Conservation (phyloP, 2,329 filamentous ascomycete species). For the Apiospora rasikravindrae region DNA sequence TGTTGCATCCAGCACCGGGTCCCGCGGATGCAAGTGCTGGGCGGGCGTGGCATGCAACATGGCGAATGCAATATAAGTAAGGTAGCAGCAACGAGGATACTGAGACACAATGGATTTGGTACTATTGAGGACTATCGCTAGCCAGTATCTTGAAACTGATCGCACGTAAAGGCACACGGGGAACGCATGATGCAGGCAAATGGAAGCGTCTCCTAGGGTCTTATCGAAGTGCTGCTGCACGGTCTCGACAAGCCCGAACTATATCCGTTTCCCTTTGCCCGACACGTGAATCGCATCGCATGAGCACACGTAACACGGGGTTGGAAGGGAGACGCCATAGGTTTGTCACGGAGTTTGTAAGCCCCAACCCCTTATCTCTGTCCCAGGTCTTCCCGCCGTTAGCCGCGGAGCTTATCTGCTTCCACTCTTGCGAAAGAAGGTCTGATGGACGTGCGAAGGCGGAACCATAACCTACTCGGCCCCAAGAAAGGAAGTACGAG, state of each 20-base stretch:
- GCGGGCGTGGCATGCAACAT: neutral
- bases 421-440: neutral
- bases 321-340: neutral
- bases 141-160: neutral
- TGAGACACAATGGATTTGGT: neutral
- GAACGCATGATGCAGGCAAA: neutral
- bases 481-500: neutral
- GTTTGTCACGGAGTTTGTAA: neutral
- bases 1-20: neutral
- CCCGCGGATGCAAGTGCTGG: neutral
- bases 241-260: neutral
- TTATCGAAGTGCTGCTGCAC: neutral
- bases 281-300: neutral
- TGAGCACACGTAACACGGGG: neutral
- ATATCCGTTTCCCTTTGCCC: neutral
- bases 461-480: neutral
- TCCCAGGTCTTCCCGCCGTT: neutral
- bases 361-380: neutral
- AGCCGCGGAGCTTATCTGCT: neutral
- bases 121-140: neutral
- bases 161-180: neutral
- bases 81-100: neutral
- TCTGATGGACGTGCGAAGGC: neutral
- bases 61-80: too few relatives aligned
- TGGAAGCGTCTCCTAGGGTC: neutral